phyloP scores from a whole-genome alignment of 176 grass and related monocot genomes.

The Typha latifolia region DNA sequence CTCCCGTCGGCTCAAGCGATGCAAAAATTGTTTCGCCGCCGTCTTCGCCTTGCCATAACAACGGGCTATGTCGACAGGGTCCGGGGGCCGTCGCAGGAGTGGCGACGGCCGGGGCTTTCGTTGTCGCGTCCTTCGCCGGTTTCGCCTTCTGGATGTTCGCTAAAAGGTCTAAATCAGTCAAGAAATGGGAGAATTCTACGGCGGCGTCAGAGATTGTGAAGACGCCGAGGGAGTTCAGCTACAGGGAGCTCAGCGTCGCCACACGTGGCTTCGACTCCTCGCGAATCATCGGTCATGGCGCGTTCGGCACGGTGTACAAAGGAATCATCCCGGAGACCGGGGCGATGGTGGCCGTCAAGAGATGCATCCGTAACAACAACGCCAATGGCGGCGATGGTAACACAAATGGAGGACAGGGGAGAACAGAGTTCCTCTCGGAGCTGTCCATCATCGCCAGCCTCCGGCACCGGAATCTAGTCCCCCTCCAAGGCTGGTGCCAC shows the following conservation, averaged over 20 bases:
- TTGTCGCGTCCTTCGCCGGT: conserved; percentile 52
- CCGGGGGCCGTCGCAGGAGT: conserved; percentile 65
- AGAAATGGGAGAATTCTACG: conserved; percentile 32
- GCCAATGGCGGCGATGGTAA: background rate
- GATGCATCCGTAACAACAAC: conserved; percentile 44
- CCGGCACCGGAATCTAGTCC: conserved; percentile 88
- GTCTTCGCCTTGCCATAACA: conserved; percentile 14
- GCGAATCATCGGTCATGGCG: conserved; percentile 81
- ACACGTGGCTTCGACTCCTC: conserved; percentile 53
- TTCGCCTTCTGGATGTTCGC: conserved; percentile 58
- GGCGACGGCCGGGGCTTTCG: conserved; percentile 59
- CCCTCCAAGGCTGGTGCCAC: conserved; percentile 82
- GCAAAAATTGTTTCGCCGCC: conserved; percentile 12
- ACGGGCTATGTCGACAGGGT: conserved; percentile 5
- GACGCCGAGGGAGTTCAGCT: conserved; percentile 66
- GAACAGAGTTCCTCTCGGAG: conserved; percentile 80
- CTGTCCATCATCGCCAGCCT: conserved; percentile 93
- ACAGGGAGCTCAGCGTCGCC: conserved; percentile 66
- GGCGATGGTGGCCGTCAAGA: conserved; percentile 88
- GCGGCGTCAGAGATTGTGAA: conserved; percentile 56
- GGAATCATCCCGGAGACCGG: conserved; percentile 86
- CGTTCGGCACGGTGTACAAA: conserved; percentile 92
- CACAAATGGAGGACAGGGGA: conserved; percentile 21
- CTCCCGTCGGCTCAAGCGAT: conserved; percentile 24
- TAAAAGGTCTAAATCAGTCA: conserved; percentile 6